Evolutionary conservation across 1,284 basidiomycete species (phyloP).

Genomic region (Erythrobasidium hasegawianum): DNA sequence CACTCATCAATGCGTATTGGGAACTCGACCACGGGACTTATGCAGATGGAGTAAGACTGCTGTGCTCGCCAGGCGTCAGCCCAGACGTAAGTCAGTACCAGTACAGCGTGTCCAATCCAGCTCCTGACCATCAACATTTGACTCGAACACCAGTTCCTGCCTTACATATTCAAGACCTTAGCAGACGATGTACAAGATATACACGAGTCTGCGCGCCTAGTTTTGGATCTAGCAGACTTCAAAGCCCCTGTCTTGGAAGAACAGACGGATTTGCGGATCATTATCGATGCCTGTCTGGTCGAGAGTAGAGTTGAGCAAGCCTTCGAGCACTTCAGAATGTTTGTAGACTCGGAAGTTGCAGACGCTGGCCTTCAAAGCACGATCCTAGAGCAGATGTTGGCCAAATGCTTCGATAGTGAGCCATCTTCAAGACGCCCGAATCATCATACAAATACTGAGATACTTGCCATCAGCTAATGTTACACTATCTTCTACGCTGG

Average conservation of each 20-base stretch:
- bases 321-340: background rate
- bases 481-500: background rate
- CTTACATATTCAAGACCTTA: slow-evolving; percentile 17
- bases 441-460: no score
- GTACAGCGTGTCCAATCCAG: no score
- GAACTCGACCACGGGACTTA: slow-evolving; percentile 61
- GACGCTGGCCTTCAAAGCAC: background rate
- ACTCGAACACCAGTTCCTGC: slow-evolving; percentile 28
- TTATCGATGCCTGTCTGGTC: background rate
- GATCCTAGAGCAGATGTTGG: slow-evolving; percentile 1
- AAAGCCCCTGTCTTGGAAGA: background rate
- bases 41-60: slow-evolving; percentile 35
- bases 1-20: slow-evolving; percentile 73
- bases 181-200: background rate
- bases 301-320: background rate
- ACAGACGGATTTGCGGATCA: background rate
- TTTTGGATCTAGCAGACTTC: slow-evolving; percentile 12
- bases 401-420: slow-evolving; percentile 14
- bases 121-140: no score
- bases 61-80: slow-evolving; percentile 25
- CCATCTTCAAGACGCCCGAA: no score
- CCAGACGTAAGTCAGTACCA: slow-evolving; percentile 17
- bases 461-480: slow-evolving; percentile 5
- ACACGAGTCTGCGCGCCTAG: slow-evolving; percentile 1
- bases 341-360: background rate